A percentile compares a stretch with the other conserved stretches of the same genome.
These are phyloP conservation scores for Phytophthora brassicae DNA, from an alignment of 352 stramenopile species.

Conservation along the genomic window DNA sequence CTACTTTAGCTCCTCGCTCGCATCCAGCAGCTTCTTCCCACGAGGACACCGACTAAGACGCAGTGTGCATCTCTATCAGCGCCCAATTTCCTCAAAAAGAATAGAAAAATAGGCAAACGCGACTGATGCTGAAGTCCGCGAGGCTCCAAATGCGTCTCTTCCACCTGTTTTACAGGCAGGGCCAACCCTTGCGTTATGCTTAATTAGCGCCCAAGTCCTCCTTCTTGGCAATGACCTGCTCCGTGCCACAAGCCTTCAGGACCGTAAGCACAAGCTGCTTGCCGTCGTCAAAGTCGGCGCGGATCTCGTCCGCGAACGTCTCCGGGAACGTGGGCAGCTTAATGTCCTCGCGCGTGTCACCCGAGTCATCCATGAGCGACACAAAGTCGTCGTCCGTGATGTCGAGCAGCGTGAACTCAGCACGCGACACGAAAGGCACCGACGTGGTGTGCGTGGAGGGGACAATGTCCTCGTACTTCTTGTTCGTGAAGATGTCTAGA, in stretches of 20 bases:
- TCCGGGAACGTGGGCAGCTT: constrained; percentile 97
- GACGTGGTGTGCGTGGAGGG: constrained; percentile 98
- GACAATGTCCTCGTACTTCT: constrained; percentile 99
- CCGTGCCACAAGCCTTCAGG: constrained; percentile 96
- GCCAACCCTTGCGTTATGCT: constrained; percentile 28
- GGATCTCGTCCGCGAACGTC: constrained; percentile 96
- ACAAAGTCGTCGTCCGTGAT: constrained; percentile 98
- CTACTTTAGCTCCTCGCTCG: constrained; percentile 40
- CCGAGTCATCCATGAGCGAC: constrained; percentile 97
- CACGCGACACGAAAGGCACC: constrained; percentile 96
- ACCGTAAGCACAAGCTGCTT: constrained; percentile 97
- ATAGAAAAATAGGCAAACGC: constrained; percentile 52
- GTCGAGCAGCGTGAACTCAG: constrained; percentile 98
- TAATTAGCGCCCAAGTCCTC: constrained; percentile 73
- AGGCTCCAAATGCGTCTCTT: constrained; percentile 30
- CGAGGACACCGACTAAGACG: constrained; percentile 21
- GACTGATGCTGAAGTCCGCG: constrained; percentile 41
- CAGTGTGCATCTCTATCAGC: constrained; percentile 15
- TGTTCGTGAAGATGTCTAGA: constrained; percentile 99
- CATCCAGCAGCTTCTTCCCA: constrained; percentile 37
- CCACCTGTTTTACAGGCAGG: constrained; percentile 5
- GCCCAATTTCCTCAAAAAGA: constrained; percentile 41
- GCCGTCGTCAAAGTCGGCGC: constrained; percentile 94
- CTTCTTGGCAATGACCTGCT: constrained; percentile 99
- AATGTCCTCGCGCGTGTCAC: constrained; percentile 97